A percentile compares a stretch with the other conserved stretches of the same genome.
phyloP scores from a whole-genome alignment of 2,329 filamentous ascomycete species.

The Xylariaceae sp. region DNA sequence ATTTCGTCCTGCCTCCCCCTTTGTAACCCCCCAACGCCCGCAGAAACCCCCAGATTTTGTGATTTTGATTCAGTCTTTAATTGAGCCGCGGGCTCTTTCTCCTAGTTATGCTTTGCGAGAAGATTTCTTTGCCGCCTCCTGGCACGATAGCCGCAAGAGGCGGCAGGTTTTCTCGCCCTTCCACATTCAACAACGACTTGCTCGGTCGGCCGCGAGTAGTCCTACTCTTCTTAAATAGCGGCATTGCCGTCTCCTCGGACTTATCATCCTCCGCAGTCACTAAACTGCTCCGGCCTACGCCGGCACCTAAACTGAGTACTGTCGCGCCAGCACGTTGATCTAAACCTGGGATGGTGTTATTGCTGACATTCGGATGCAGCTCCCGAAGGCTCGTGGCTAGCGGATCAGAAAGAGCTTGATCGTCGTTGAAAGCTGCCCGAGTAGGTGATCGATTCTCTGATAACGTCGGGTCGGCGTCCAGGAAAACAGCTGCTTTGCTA shows the following conservation, averaged over 20 bases:
- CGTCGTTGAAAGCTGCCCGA: conserved; percentile 23
- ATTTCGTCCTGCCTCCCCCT: neutral
- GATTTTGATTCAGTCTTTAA: conserved; percentile 4
- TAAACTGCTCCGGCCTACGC: conserved; percentile 17
- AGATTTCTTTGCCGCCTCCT: conserved; percentile 34
- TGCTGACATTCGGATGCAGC: conserved; percentile 48
- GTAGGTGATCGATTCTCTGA: conserved; percentile 28
- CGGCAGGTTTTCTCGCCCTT: conserved; percentile 52
- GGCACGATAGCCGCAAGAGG: conserved; percentile 29
- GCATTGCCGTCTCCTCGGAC: conserved; percentile 40
- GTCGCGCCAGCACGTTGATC: conserved; percentile 43
- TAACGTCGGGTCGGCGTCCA: conserved; percentile 35
- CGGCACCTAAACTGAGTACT: conserved; percentile 32
- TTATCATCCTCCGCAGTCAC: conserved; percentile 12
- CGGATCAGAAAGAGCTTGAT: conserved; percentile 25
- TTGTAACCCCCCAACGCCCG: neutral
- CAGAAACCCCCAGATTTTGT: neutral
- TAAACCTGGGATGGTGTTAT: conserved; percentile 40
- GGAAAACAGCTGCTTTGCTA: conserved; percentile 40
- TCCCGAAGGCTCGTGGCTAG: conserved; percentile 50
- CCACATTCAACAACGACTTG: conserved; percentile 34
- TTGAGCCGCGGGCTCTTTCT: conserved; percentile 54
- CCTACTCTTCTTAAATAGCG: conserved; percentile 46
- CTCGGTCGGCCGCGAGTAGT: conserved; percentile 34
- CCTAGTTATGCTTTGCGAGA: conserved; percentile 44